These are phyloP conservation scores for Paxillus involutus DNA, from an alignment of 768 basidiomycete genomes.

Conservation along the genomic window DNA sequence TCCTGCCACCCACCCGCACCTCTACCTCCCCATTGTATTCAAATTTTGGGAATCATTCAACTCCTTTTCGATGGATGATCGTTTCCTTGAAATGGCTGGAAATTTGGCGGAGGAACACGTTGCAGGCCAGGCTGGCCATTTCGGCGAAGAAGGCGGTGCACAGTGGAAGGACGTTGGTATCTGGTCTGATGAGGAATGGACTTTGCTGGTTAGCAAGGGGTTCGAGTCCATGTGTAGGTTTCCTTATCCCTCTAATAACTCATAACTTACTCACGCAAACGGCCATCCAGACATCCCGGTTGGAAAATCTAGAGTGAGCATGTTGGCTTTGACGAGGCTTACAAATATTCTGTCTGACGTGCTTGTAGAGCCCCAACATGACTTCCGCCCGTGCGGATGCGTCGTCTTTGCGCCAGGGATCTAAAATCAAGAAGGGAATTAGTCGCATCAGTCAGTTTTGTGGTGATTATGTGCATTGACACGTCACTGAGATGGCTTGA, in stretches of 20 bases:
- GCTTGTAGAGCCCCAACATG: slow-evolving; percentile 53
- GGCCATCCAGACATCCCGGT: slow-evolving; percentile 39
- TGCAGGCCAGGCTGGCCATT: slow-evolving; percentile 54
- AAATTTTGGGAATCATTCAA: slow-evolving; percentile 80
- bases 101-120: slow-evolving; percentile 73
- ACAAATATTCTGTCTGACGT: not conserved
- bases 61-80: slow-evolving; percentile 70
- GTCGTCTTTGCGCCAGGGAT: slow-evolving; percentile 51
- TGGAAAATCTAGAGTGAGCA: slow-evolving; percentile 59
- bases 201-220: slow-evolving; percentile 77
- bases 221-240: slow-evolving; percentile 72
- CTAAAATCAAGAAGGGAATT: slow-evolving; percentile 67
- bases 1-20: slow-evolving; percentile 61
- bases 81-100: slow-evolving; percentile 69
- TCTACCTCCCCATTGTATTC: slow-evolving; percentile 73
- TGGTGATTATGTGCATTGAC: not conserved
- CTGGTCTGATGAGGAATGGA: slow-evolving; percentile 84
- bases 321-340: not conserved
- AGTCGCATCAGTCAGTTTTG: slow-evolving; percentile 54
- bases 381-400: slow-evolving; percentile 73
- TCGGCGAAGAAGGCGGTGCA: slow-evolving; percentile 54
- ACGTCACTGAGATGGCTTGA: not conserved
- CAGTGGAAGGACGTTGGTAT: slow-evolving; percentile 87
- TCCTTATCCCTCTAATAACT: not conserved
- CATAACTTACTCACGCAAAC: slow-evolving; percentile 38